phyloP scores from a whole-genome alignment of 768 basidiomycete genomes.

The Rhodotorula diobovata region DNA sequence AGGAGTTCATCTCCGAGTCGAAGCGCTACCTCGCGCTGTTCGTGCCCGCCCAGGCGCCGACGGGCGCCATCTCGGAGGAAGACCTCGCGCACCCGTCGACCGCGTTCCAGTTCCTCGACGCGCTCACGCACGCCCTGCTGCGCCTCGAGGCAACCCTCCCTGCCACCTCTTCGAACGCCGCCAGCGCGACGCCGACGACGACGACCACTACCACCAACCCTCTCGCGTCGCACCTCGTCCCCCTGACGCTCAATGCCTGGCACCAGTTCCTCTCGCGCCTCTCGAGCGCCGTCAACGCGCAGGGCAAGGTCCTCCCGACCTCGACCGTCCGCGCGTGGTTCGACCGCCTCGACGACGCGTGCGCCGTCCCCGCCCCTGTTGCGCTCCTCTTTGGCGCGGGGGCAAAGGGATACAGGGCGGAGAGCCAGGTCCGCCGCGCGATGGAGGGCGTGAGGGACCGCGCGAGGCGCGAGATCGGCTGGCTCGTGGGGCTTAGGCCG shows the following conservation, averaged over 20 bases:
- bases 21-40: slow-evolving; percentile 23
- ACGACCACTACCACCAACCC: no score
- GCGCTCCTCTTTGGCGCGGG: neutral
- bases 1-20: slow-evolving; percentile 34
- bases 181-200: neutral
- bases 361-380: neutral
- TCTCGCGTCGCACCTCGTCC: slow-evolving; percentile 34
- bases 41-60: slow-evolving; percentile 12
- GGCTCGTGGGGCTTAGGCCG: slow-evolving; percentile 34
- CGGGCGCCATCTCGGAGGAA: neutral
- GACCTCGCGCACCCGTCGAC: slow-evolving; percentile 39
- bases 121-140: slow-evolving; percentile 33
- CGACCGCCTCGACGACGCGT: slow-evolving; percentile 29
- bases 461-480: slow-evolving; percentile 39
- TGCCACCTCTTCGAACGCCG: neutral
- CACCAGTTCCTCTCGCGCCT: slow-evolving; percentile 39
- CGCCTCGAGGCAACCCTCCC: slow-evolving; percentile 39
- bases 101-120: slow-evolving; percentile 40
- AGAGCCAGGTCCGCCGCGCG: slow-evolving; percentile 22
- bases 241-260: slow-evolving; percentile 38
- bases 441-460: slow-evolving; percentile 40
- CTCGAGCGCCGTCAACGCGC: slow-evolving; percentile 27
- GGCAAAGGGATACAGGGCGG: neutral
- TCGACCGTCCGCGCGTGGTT: slow-evolving; percentile 36
- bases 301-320: slow-evolving; percentile 38